Conservation (phyloP, 208 protist genomes). For the Endotrypanum monterogeii region DNA sequence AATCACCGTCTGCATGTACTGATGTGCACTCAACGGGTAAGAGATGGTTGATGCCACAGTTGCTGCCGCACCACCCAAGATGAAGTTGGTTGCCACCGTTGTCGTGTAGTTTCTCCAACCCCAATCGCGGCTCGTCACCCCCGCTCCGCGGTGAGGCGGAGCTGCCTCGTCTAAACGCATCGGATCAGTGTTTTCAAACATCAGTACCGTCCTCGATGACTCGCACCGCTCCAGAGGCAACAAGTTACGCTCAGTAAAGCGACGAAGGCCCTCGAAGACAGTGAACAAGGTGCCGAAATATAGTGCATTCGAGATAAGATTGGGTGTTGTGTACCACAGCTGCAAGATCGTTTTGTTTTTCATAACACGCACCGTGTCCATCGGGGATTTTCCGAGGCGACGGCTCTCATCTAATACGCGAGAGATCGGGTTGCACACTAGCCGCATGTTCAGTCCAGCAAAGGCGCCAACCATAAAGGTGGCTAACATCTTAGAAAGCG, state of each 20-base stretch:
- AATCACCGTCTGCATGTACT: constrained; percentile 91
- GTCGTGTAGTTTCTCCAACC: constrained; percentile 61
- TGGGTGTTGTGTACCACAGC: constrained; percentile 87
- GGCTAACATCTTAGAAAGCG: constrained; percentile 69
- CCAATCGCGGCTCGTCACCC: constrained; percentile 49
- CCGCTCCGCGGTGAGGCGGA: constrained; percentile 3
- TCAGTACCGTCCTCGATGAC: constrained; percentile 10
- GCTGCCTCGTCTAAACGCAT: constrained; percentile 4
- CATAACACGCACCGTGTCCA: constrained; percentile 53
- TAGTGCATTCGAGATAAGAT: constrained; percentile 83
- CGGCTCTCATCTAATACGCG: constrained; percentile 83
- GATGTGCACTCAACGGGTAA: constrained; percentile 85
- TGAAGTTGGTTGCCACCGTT: constrained; percentile 60
- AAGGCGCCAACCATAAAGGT: constrained; percentile 83
- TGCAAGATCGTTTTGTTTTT: constrained; percentile 87
- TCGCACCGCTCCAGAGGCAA: constrained; percentile 35
- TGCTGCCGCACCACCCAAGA: constrained; percentile 76
- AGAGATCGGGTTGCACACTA: constrained; percentile 85
- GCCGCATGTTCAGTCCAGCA: constrained; percentile 84
- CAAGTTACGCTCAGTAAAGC: constrained; percentile 83
- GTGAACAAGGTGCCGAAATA: constrained; percentile 89
- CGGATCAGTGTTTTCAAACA: constrained; percentile 14
- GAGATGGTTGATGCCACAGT: constrained; percentile 83
- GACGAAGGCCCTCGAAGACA: constrained; percentile 87
- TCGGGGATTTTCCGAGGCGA: constrained; percentile 64